A percentile compares a stretch with the other conserved stretches of the same genome.
phyloP scores from a whole-genome alignment of 768 basidiomycete genomes.

The Termitomyces sp. region DNA sequence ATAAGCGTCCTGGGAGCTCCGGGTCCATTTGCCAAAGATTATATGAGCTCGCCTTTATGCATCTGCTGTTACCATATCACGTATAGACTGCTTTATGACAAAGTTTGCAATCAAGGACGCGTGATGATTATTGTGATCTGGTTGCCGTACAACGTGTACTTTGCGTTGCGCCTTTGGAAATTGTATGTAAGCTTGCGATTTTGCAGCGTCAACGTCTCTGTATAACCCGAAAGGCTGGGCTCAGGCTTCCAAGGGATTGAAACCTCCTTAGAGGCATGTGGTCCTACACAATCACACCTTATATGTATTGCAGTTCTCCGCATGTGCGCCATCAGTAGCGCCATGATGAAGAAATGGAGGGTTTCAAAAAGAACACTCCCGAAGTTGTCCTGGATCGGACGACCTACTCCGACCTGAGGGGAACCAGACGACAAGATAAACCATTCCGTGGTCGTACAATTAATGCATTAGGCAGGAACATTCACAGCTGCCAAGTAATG shows the following conservation, averaged over 20 bases:
- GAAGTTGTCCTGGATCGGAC: too few relatives aligned
- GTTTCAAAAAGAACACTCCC: too few relatives aligned
- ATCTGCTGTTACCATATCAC: neutral
- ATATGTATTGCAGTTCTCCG: conserved; percentile 7
- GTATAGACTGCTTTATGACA: too few relatives aligned
- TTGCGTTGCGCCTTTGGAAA: neutral
- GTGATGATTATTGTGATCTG: too few relatives aligned
- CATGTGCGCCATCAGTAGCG: conserved; percentile 16
- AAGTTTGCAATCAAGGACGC: too few relatives aligned
- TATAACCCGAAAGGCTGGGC: conserved; percentile 21
- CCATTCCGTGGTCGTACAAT: too few relatives aligned
- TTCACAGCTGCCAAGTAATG: too few relatives aligned
- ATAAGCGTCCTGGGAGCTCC: conserved; percentile 15
- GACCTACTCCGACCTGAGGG: too few relatives aligned
- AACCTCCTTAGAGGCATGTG: conserved; percentile 18
- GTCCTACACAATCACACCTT: conserved; percentile 6
- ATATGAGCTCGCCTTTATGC: neutral
- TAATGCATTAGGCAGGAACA: too few relatives aligned
- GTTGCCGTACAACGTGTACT: neutral
- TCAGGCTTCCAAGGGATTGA: conserved; percentile 16
- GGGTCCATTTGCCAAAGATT: conserved; percentile 14
- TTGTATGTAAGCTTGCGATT: neutral
- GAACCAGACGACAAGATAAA: too few relatives aligned
- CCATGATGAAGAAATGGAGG: neutral
- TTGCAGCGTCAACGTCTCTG: conserved; percentile 15